Base-by-base conservation (phyloP, 352 stramenopile genomes). In the Globisporangium perplexum region DNA sequence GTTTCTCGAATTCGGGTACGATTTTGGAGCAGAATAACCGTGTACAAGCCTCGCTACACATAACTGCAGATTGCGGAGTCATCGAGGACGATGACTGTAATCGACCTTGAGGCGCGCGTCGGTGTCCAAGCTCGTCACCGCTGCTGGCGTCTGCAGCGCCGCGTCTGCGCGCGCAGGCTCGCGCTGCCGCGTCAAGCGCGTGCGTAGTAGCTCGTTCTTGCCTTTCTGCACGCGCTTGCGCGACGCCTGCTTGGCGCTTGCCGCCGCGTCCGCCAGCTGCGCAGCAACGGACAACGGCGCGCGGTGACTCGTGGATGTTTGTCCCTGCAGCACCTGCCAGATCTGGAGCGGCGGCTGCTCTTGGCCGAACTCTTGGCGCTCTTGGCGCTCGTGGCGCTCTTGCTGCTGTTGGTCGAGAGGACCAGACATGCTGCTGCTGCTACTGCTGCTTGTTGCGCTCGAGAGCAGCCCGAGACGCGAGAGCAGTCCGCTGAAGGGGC, bases 401-500 rank as follows among this genome's bases (percentile, higher is more conserved):
- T 59, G 44, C 30, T 52, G 48, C 1, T 54, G 36, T 11, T 57
- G 51, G 17, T 39, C 36, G 8, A 14, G 6, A 17, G 17, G 8
- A 5, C 7, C 10, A n/a, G 24, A n/a, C n/a, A n/a, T n/a, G n/a
- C n/a, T n/a, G n/a, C n/a, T n/a, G n/a, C n/a, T n/a, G n/a, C n/a
- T 17, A 18, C 38, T 22, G 18, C 17, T 11, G n/a, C 31, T 49
- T 7, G n/a, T 49, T 39, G 43, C n/a, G 1, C 14, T 18, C 20
- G 28, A n/a, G 2, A 56, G 46, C 38, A 79, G 55, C 35, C 75
- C 55, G 10, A 82, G 57, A 12, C 59, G 63, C 15, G 53, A 41
- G 6, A 82, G 56, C 12, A 82, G 58, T 6, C 64, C 64, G 5
- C 55, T 56, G 46, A 82, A 82, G 12, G 71, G 71, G 18, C 71